These are phyloP conservation scores for Proteromonas lacertae DNA, from an alignment of 352 stramenopile genomes.

Conservation along the genomic window DNA sequence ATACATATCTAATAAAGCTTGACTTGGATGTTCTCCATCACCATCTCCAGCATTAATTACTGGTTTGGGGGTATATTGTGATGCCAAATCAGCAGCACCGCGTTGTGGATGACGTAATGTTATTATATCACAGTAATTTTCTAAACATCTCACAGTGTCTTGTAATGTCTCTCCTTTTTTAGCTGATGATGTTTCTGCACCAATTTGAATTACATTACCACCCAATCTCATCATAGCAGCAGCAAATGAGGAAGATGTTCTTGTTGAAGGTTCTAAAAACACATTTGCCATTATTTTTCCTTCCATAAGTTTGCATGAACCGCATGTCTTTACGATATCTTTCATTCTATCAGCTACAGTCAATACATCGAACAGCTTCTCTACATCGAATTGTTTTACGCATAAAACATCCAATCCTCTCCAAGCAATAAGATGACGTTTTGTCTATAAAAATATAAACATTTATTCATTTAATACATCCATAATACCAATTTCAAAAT, in stretches of 20 bases:
- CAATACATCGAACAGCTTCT: no score
- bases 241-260: constrained; percentile 87
- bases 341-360: neutral
- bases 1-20: constrained; percentile 90
- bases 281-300: constrained; percentile 59
- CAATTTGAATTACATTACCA: constrained; percentile 61
- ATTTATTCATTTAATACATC: no score
- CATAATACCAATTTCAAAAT: no score
- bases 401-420: no score
- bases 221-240: constrained; percentile 77
- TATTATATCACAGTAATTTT: constrained; percentile 65
- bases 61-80: constrained; percentile 36
- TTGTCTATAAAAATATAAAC: no score
- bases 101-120: constrained; percentile 45
- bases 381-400: no score
- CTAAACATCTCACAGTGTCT: constrained; percentile 76
- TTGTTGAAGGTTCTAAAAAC: constrained; percentile 91
- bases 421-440: no score
- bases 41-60: constrained; percentile 76
- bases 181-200: constrained; percentile 53
- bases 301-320: constrained; percentile 3
- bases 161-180: constrained; percentile 91
- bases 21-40: constrained; percentile 84
- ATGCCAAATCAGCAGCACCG: constrained; percentile 27
- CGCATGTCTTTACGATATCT: neutral